Evolutionary conservation across 192 early-diverging fungal species (phyloP).

Genomic region (Glomus cerebriforme): DNA sequence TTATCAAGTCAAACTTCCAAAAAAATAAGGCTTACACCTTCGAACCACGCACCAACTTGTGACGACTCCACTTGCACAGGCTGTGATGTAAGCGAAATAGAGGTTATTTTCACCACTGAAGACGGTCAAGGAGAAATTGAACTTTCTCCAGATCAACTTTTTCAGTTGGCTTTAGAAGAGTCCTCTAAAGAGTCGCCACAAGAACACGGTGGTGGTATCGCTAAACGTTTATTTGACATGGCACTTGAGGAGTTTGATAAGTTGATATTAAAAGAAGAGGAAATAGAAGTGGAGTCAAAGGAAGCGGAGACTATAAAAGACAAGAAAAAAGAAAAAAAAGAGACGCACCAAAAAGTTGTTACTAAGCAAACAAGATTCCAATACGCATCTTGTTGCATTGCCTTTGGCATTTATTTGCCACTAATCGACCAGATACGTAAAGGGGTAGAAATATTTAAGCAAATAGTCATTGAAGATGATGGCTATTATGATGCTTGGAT

Average conservation of each 20-base stretch:
- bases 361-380: conserved; percentile 8
- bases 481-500: conserved; percentile 8
- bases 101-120: conserved; percentile 40
- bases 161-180: conserved; percentile 54
- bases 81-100: conserved; percentile 58
- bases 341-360: neutral
- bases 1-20: neutral
- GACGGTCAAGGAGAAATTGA: neutral
- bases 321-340: conserved; percentile 7
- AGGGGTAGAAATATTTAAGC: conserved; percentile 3
- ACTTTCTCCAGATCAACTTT: conserved; percentile 42
- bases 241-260: conserved; percentile 49
- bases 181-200: conserved; percentile 25
- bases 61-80: conserved; percentile 49
- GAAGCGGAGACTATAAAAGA: neutral
- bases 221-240: conserved; percentile 50
- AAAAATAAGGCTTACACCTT: neutral
- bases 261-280: conserved; percentile 35
- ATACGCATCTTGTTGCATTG: conserved; percentile 9
- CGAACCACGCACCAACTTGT: conserved; percentile 48
- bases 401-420: conserved; percentile 21
- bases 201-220: conserved; percentile 32
- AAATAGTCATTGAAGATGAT: neutral
- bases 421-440: neutral
- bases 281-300: conserved; percentile 16